These are phyloP conservation scores for Calonectria montana DNA, from an alignment of 2,329 filamentous ascomycete species.

Conservation along the genomic window DNA sequence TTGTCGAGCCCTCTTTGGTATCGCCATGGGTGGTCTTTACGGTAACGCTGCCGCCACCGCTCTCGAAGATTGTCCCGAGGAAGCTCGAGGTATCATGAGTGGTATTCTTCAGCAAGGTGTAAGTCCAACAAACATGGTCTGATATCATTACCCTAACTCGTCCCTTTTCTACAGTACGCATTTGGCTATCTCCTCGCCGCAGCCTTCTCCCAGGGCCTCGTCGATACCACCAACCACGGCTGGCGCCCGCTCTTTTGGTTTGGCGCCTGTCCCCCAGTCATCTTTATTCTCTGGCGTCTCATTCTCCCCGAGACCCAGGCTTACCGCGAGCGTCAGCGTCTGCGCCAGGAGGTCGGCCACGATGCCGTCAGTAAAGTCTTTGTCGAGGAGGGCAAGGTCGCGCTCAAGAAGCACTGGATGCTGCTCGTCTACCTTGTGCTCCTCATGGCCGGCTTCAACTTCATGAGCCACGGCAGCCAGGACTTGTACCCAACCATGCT, in stretches of 20 bases:
- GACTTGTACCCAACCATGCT: slow-evolving; percentile 72
- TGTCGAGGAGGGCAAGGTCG: slow-evolving; percentile 80
- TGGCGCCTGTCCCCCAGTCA: slow-evolving; percentile 80
- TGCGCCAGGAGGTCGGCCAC: slow-evolving; percentile 61
- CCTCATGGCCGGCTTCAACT: slow-evolving; percentile 92
- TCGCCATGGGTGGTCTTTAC: slow-evolving; percentile 86
- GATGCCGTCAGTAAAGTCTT: slow-evolving; percentile 64
- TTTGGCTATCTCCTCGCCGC: slow-evolving; percentile 73
- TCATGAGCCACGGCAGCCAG: slow-evolving; percentile 84
- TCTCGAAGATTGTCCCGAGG: slow-evolving; percentile 77
- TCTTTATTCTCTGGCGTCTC: slow-evolving; percentile 84
- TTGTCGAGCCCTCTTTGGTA: slow-evolving; percentile 79
- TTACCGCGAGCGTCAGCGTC: slow-evolving; percentile 73
- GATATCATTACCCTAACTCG: not conserved
- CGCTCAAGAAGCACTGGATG: slow-evolving; percentile 83
- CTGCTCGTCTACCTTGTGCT: slow-evolving; percentile 84
- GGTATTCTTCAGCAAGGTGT: slow-evolving; percentile 80
- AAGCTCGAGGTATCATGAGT: slow-evolving; percentile 78
- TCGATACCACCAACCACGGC: slow-evolving; percentile 80
- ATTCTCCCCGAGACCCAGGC: slow-evolving; percentile 82
- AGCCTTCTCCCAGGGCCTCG: slow-evolving; percentile 72
- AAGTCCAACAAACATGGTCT: slow-evolving; percentile 27
- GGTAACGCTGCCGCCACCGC: slow-evolving; percentile 84
- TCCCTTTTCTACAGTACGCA: slow-evolving; percentile 58
- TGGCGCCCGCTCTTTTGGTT: slow-evolving; percentile 95